Base-by-base conservation (phyloP, 1,284 basidiomycete species). In the Rhodotorula mucilaginosa region DNA sequence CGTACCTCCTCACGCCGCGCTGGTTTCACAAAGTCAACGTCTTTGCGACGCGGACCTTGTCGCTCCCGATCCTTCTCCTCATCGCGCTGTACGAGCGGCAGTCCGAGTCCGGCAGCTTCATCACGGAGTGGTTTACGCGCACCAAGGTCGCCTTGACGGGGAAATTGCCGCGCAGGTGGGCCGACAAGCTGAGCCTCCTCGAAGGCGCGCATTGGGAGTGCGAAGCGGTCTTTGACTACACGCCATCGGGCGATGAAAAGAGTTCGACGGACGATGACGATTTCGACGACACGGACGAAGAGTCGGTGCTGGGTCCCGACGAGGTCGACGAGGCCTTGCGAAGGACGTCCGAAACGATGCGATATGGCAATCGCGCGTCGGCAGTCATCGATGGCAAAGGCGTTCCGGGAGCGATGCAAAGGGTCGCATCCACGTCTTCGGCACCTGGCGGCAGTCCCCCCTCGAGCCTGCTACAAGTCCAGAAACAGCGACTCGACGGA, bases 31-130 rank as follows among this genome's bases (percentile, higher is more conserved):
- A 76, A 60, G 61, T 72, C 60, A 72, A 76, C 64, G 67, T 76
- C 21, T 59, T 71, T 48, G 51, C 70, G n/a, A 71, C 71, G 1
- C 68, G 69, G 5, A 65, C 73, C 19, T 73, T 89, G 86, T 87
- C 87, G 19, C 89, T 95, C 78, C 93, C 92, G 0, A 87, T 89
- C 66, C 85, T 97, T 31, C 81, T 95, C 57, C 78, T 84, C 60
- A 94, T 97, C 74, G 88, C 88, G 3, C 78, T 89, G 12, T 94
- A 93, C 81, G 93, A 97, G 81, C 86, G 92, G 6, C 69, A 75
- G 39, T 51, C 65, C 15, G 56, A 56, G 3, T n/a, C 63, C 5
- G 70, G 69, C 47, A 49, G 67, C 7, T 54, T 68, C 7, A 48
- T 73, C 8, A 29, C 51, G 49, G 52, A 57, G 8, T 71, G 64